Conservation (phyloP, 2,329 filamentous ascomycete species). For the Beauveria asiatica region DNA sequence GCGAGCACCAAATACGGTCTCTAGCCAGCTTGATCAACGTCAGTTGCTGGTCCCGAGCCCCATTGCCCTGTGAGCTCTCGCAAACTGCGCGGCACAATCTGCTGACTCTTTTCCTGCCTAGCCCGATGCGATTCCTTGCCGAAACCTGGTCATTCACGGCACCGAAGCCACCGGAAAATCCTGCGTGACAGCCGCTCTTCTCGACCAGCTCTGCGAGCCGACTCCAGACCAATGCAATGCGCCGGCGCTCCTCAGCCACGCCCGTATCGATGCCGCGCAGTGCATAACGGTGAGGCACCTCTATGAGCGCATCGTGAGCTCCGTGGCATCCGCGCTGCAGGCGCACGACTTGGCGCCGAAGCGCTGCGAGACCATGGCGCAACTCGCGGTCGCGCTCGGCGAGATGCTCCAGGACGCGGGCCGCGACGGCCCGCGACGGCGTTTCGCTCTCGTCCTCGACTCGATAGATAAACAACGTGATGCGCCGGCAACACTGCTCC, state of each 20-base stretch:
- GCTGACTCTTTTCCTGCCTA: conserved; percentile 23
- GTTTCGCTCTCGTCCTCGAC: conserved; percentile 80
- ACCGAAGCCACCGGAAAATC: conserved; percentile 83
- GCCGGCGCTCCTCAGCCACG: conserved; percentile 38
- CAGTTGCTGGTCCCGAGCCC: neutral
- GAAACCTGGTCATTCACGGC: conserved; percentile 73
- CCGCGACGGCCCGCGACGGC: conserved; percentile 30
- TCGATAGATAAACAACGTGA: conserved; percentile 80
- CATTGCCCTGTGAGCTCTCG: neutral
- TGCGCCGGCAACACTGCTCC: conserved; percentile 65
- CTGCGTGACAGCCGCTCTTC: conserved; percentile 50
- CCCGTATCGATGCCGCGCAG: conserved; percentile 61
- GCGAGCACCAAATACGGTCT: conserved; percentile 50
- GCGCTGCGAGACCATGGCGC: conserved; percentile 72
- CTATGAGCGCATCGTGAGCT: conserved; percentile 59
- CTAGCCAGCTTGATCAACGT: conserved; percentile 47
- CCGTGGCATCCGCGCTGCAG: conserved; percentile 45
- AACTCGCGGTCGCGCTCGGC: conserved; percentile 64
- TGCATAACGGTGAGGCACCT: conserved; percentile 73
- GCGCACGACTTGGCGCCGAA: conserved; percentile 39
- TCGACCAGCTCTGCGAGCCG: conserved; percentile 19
- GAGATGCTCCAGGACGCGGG: conserved; percentile 46
- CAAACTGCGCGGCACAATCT: neutral
- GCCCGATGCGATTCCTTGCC: conserved; percentile 59
- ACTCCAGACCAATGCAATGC: conserved; percentile 11